phyloP scores from a whole-genome alignment of 208 protist species.

The Trichomonas vaginalis region DNA sequence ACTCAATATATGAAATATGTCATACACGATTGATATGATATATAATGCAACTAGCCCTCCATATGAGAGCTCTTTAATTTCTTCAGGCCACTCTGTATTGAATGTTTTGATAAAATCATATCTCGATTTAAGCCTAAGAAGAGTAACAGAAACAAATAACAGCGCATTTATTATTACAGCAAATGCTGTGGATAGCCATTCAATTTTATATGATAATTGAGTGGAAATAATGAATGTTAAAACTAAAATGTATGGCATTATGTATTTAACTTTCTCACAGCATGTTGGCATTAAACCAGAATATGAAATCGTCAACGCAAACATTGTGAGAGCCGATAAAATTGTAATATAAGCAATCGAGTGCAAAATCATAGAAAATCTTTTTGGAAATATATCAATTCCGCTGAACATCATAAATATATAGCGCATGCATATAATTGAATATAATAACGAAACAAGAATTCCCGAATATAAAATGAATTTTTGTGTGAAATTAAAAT shows the following conservation, averaged over 20 bases:
- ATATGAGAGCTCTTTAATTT: neutral
- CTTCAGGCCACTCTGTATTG: neutral
- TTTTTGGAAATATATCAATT: neutral
- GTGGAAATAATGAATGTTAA: neutral
- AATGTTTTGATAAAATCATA: neutral
- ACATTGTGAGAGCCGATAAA: neutral
- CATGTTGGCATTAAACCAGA: neutral
- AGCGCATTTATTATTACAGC: neutral
- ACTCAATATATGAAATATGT: neutral
- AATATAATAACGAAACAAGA: neutral
- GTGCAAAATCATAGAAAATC: neutral
- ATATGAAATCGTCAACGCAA: neutral
- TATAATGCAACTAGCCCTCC: neutral
- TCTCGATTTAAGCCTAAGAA: neutral
- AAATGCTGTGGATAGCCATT: neutral
- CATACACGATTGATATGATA: neutral
- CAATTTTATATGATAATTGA: neutral
- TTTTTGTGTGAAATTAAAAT: neutral
- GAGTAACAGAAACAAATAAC: neutral
- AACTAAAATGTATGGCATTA: neutral
- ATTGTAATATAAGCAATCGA: neutral
- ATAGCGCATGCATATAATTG: neutral
- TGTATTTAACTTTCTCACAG: neutral
- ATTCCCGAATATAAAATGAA: neutral
- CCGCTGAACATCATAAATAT: neutral